Percentiles rank a stretch among this genome's conserved stretches.
phyloP scores from a whole-genome alignment of 1,139 yeast genomes.

The Citeromyces hawaiiensis region DNA sequence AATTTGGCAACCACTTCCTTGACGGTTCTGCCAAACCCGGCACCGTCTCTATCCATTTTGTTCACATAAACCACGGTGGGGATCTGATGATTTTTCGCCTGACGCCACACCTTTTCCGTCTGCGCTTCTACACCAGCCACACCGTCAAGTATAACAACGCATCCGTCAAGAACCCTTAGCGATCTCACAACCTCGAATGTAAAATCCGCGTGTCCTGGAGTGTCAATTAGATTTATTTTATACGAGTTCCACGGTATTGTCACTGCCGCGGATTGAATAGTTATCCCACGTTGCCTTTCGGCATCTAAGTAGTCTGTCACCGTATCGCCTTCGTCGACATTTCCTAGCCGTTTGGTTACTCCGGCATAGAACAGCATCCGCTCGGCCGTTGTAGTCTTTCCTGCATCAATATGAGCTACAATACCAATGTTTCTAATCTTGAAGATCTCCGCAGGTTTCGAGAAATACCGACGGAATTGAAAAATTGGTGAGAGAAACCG shows the following conservation, averaged over 20 bases:
- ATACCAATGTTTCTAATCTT: constrained; percentile 62
- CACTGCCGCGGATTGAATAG: constrained; percentile 94
- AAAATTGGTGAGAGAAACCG: too few relatives aligned
- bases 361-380: constrained; percentile 87
- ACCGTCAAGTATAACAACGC: constrained; percentile 82
- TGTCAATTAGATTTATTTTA: constrained; percentile 78
- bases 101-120: constrained; percentile 94
- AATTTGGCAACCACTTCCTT: constrained; percentile 72
- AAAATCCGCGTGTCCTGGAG: constrained; percentile 98
- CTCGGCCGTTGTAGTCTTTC: constrained; percentile 83
- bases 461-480: too few relatives aligned
- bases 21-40: constrained; percentile 85
- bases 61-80: constrained; percentile 77
- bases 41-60: constrained; percentile 95
- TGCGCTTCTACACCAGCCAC: constrained; percentile 99
- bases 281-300: constrained; percentile 87
- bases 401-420: constrained; percentile 85
- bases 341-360: constrained; percentile 66
- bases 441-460: constrained; percentile 8
- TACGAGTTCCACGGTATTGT: constrained; percentile 76
- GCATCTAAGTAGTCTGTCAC: constrained; percentile 88
- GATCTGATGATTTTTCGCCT: constrained; percentile 51
- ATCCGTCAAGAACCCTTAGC: constrained; percentile 84
- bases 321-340: constrained; percentile 95
- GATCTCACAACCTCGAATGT: constrained; percentile 90